Evolutionary conservation across 805 yeast species (phyloP), one percentile per base, ranked within the genome.

Genomic region (Sugiyamaella smithiae): DNA sequence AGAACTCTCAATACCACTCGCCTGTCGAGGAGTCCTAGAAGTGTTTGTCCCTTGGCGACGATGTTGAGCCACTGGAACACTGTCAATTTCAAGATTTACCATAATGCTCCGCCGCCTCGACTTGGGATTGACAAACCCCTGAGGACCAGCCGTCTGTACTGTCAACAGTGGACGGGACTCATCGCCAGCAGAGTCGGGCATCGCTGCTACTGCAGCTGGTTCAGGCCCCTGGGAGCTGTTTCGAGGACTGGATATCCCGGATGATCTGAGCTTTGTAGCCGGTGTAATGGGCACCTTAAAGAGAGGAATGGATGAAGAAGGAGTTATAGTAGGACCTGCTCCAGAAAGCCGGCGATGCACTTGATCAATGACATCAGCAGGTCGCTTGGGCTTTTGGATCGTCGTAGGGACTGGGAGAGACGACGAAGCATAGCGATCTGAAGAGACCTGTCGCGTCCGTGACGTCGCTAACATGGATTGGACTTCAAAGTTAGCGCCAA

Each of bases 341-440:
- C 48, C 40, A 7, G 52, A 48, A 19, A 53, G 37, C 22, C 57
- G 14, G 16, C 54, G 45, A 16, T 50, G 57, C 5, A 53, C 47
- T 22, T 53, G 46, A 24, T 46, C 44, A 5, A 54, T 40, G 26
- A 54, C 50, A 5, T 54, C 55, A 1, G 48, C 49, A 20, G 57
- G 46, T 20, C 22, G 38, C 8, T 20, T 3, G 19, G 11, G 12
- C 5, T 9, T 23, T 17, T 24, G 22, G 17, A 11, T 24, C 7
- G 37, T 16, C 28, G 36, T 37, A 12, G 50, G 38, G 8, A 54
- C 52, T 5, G 59, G 56, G 19, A 56, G 31, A 12, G 54, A 50
- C 7, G 59, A 56, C 24, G 52, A 48, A n/a, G 29, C 43, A 25
- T 40, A 35, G 19, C 38, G 38, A 19, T 35, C 38, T 7, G 38